These are phyloP conservation scores for Lactarius quietus DNA, from an alignment of 768 basidiomycete species.

Conservation along the genomic window DNA sequence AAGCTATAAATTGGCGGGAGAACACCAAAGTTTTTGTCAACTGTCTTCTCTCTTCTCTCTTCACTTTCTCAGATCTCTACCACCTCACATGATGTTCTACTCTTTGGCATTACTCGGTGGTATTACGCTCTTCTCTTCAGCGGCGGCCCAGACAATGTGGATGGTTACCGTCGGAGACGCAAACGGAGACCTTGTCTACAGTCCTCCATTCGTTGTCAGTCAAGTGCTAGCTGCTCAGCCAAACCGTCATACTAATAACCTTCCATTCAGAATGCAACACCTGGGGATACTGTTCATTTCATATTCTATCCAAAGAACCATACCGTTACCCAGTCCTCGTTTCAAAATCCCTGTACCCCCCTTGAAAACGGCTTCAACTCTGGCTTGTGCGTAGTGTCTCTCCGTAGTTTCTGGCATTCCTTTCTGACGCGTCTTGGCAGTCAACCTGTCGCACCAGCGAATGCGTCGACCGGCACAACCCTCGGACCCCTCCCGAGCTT, in stretches of 20 bases:
- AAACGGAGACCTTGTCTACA: slow-evolving; percentile 4
- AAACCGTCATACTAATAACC: background rate
- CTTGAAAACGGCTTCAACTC: slow-evolving; percentile 29
- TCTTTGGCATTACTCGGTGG: background rate
- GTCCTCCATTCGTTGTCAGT: slow-evolving; percentile 12
- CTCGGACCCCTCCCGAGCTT: slow-evolving; percentile 27
- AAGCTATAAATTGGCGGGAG: background rate
- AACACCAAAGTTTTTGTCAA: background rate
- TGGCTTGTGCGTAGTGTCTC: slow-evolving; percentile 30
- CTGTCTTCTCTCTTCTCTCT: background rate
- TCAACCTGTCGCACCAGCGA: slow-evolving; percentile 27
- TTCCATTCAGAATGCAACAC: slow-evolving; percentile 15
- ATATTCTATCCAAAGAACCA: slow-evolving; percentile 33
- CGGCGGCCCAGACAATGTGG: background rate
- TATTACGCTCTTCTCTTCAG: slow-evolving; percentile 8
- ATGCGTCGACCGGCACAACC: background rate
- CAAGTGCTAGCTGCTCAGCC: background rate
- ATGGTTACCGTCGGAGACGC: slow-evolving; percentile 14
- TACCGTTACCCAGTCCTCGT: slow-evolving; percentile 32
- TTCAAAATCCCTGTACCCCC: slow-evolving; percentile 30
- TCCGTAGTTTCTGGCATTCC: background rate
- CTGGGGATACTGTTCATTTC: slow-evolving; percentile 30
- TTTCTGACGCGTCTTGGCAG: slow-evolving; percentile 14
- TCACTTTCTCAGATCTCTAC: too few relatives aligned
- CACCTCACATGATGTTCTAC: background rate